A percentile compares a stretch with the other conserved stretches of the same genome.
Evolutionary conservation across 225 moss, liverwort and hornwort species (phyloP).

Genomic region (Thuidium tamariscinum): DNA sequence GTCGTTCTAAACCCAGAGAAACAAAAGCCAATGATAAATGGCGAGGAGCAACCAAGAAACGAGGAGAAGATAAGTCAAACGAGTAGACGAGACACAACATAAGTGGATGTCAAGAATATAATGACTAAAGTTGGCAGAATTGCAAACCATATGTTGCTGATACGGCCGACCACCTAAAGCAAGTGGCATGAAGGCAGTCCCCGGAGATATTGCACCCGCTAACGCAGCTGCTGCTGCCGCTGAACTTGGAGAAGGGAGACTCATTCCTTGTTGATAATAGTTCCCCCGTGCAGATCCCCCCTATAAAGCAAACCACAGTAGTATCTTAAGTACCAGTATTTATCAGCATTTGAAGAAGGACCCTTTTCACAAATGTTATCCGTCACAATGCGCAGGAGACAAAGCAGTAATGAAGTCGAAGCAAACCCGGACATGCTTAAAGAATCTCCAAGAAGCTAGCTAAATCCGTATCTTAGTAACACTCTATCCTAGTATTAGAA

Average conservation of each 20-base stretch:
- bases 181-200: slow-evolving; percentile 60
- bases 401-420: neutral
- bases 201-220: slow-evolving; percentile 64
- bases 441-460: neutral
- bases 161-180: slow-evolving; percentile 63
- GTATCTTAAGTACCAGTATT: neutral
- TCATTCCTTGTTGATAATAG: slow-evolving; percentile 64
- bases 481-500: neutral
- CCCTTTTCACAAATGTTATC: neutral
- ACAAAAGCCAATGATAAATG: neutral
- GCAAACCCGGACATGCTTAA: neutral
- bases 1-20: neutral
- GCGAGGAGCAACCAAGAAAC: neutral
- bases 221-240: slow-evolving; percentile 64
- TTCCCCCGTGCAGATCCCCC: slow-evolving; percentile 62
- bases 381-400: neutral
- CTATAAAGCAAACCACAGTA: slow-evolving; percentile 23
- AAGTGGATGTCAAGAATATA: neutral
- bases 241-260: slow-evolving; percentile 59
- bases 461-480: neutral
- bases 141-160: slow-evolving; percentile 51
- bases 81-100: neutral
- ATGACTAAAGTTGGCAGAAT: neutral
- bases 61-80: neutral
- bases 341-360: neutral